Percentiles rank a stretch among this genome's conserved stretches.
These are phyloP conservation scores for Lenzites betulinus DNA, from an alignment of 768 basidiomycete species.

Conservation along the genomic window DNA sequence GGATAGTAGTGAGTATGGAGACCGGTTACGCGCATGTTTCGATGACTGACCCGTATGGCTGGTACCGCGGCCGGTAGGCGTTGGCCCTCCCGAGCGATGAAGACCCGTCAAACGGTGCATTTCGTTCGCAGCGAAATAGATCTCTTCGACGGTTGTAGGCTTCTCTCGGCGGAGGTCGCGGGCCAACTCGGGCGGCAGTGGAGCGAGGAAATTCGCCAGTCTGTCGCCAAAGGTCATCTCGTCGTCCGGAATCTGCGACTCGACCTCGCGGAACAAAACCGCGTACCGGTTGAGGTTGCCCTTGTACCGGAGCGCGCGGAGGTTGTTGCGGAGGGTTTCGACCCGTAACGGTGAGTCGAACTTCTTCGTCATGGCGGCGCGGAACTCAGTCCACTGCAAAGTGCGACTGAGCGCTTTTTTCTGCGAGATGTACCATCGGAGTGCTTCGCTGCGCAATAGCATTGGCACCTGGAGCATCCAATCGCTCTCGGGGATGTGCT, in stretches of 20 bases:
- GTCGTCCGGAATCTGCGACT: conserved; percentile 7
- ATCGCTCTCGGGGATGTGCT: conserved; percentile 3
- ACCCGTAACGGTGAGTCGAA: conserved; percentile 6
- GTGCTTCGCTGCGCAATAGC: conserved; percentile 4
- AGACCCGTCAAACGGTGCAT: not conserved
- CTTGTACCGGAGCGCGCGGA: not conserved
- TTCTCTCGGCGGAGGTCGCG: conserved; percentile 9
- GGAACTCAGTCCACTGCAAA: conserved; percentile 5
- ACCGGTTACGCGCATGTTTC: too few species aligned
- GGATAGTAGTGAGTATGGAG: too few species aligned
- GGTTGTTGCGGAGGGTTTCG: conserved; percentile 3
- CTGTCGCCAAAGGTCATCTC: conserved; percentile 11
- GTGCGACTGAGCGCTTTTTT: conserved; percentile 5
- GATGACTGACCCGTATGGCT: not conserved
- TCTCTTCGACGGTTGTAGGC: conserved; percentile 6
- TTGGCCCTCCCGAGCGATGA: too few species aligned
- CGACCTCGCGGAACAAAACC: conserved; percentile 2
- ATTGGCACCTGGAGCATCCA: conserved; percentile 12
- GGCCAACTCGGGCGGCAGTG: not conserved
- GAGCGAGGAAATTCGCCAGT: not conserved
- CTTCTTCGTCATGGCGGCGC: not conserved
- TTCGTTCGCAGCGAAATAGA: conserved; percentile 4
- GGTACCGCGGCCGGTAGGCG: not conserved
- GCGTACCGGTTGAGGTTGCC: conserved; percentile 4
- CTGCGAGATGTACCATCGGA: conserved; percentile 1